Conservation (phyloP, 2,329 filamentous ascomycete species). For the Neofusicoccum laricinum region DNA sequence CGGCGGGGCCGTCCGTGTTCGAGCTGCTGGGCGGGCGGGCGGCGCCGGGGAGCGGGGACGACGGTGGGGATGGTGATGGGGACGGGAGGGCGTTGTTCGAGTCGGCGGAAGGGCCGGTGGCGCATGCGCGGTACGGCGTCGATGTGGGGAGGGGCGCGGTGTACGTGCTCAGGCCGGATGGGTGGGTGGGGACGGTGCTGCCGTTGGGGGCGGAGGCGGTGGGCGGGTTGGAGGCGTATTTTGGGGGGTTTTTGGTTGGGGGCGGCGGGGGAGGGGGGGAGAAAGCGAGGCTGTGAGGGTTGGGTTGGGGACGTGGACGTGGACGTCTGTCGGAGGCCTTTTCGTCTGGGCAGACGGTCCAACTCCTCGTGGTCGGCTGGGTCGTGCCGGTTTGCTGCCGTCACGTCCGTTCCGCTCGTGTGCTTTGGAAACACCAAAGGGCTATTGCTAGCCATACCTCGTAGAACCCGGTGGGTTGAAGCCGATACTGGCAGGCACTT, state of each 20-base stretch:
- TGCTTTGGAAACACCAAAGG: too few relatives aligned
- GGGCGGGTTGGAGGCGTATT: neutral
- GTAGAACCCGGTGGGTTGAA: too few relatives aligned
- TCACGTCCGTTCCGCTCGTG: too few relatives aligned
- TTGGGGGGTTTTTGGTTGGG: neutral
- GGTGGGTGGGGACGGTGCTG: conserved; percentile 28
- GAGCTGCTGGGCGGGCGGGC: neutral
- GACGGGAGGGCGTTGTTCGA: neutral
- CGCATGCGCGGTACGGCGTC: conserved; percentile 28
- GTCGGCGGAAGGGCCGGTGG: neutral
- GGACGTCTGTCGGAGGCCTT: too few relatives aligned
- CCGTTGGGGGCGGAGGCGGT: conserved; percentile 19
- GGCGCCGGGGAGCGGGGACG: neutral
- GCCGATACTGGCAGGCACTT: too few relatives aligned
- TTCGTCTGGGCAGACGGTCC: too few relatives aligned
- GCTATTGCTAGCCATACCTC: too few relatives aligned
- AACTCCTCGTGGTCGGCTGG: too few relatives aligned
- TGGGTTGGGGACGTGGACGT: too few relatives aligned
- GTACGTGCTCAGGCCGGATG: conserved; percentile 34
- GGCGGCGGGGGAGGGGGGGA: too few relatives aligned
- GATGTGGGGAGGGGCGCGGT: conserved; percentile 24
- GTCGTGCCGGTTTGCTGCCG: too few relatives aligned
- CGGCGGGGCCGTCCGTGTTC: neutral
- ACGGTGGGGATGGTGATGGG: neutral
- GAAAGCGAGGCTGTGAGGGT: too few relatives aligned